phyloP scores from a whole-genome alignment of 768 basidiomycete species.

The Leucocoprinus leucothites region DNA sequence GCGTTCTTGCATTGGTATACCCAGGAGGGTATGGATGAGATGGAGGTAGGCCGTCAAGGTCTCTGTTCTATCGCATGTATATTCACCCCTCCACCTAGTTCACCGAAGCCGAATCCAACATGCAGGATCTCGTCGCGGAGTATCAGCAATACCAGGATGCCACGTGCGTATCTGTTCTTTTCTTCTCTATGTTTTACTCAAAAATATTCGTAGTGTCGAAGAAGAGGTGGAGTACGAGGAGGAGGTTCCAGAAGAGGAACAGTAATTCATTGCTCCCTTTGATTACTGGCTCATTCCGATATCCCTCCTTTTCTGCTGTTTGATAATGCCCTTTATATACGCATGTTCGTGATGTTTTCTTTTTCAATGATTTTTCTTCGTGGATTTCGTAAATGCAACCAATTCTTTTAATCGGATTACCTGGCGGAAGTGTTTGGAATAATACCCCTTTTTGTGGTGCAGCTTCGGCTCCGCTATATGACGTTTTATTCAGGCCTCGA shows the following conservation, averaged over 20 bases:
- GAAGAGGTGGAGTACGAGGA: conserved; percentile 91
- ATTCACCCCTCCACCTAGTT: conserved; percentile 43
- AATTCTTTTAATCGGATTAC: conserved; percentile 15
- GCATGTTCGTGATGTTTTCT: conserved; percentile 34
- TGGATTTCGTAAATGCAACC: conserved; percentile 28
- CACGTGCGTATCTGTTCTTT: conserved; percentile 53
- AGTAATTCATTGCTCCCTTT: not conserved
- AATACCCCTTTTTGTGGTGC: conserved; percentile 5
- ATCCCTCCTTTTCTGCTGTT: conserved; percentile 17
- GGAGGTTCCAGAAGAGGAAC: conserved; percentile 57
- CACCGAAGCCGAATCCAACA: conserved; percentile 98
- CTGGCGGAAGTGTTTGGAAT: conserved; percentile 9
- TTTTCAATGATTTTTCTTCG: conserved; percentile 24
- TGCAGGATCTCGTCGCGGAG: conserved; percentile 98
- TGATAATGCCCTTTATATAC: conserved; percentile 28
- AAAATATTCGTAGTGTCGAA: conserved; percentile 53
- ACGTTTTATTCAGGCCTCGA: too few species aligned
- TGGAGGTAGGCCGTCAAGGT: conserved; percentile 55
- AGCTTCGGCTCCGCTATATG: too few species aligned
- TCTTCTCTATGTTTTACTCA: not conserved
- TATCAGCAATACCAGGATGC: conserved; percentile 97
- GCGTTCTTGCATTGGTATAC: conserved; percentile 99
- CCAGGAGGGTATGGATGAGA: conserved; percentile 99
- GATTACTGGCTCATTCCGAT: not conserved
- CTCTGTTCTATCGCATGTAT: not conserved